Base-by-base conservation (phyloP, 371 early-diverging fungal genomes). In the Apophysomyces variabilis region DNA sequence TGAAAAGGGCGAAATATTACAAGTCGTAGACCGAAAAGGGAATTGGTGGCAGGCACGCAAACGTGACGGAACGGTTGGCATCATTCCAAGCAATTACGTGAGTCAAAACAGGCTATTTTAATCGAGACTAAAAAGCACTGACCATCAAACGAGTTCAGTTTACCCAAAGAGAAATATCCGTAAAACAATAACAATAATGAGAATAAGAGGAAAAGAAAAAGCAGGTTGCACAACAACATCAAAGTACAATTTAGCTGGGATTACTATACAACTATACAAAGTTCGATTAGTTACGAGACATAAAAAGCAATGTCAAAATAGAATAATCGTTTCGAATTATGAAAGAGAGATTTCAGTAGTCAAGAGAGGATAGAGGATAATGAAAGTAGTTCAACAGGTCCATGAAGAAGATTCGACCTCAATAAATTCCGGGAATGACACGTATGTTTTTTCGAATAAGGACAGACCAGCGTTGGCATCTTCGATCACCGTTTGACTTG, bases 21-120 rank as follows among this genome's bases (percentile, higher is more conserved):
- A 92, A 50, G 86, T 96, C 43, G 76, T 91, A 11, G 94, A 94
- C 74, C 88, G 84, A 73, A 89, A 91, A 76, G 96, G 96, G 72
- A 93, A 93, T 70, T 96, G 96, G 96, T 96, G 96, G 96, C 91
- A 94, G 75, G 95, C 92, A 54, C 86, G 88, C 62, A 89, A 89
- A 65, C 76, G 80, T 46, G 88, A 93, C 69, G 95, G 94, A 26
- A 70, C 79, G 6, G 69, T 88, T 13, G 96, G 96, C 63, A 94
- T 96, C 77, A 93, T 89, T 13, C 96, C 96, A 26, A 88, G 88
- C 78, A 96, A 96, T 81, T 96, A 93, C 69, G 65, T 86, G 67
- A 70, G 72, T 71, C 8, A 47, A 26, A 50, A 66, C 14, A 50
- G 54, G 54, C 54, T 50, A 50, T 50, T 50, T 50, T 50, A 50